A percentile compares a stretch with the other conserved stretches of the same genome.
phyloP scores from a whole-genome alignment of 306 rosid species.

The Pachyrhizus erosus region DNA sequence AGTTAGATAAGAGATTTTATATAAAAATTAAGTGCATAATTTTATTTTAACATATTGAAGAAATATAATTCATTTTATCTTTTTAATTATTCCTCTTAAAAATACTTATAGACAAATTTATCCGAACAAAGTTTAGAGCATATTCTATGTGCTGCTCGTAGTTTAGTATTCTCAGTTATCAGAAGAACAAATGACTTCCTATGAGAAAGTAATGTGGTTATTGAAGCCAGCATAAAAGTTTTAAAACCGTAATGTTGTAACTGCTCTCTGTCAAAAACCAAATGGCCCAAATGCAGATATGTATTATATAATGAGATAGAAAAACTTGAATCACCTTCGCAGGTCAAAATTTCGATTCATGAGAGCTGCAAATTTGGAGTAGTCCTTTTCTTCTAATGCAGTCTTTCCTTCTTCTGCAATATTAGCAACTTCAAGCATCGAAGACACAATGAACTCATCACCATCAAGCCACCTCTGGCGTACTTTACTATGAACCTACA shows the following conservation, averaged over 20 bases:
- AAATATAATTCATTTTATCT: too few relatives aligned
- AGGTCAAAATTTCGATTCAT: constrained; percentile 85
- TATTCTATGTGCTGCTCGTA: background rate
- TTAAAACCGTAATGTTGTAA: background rate
- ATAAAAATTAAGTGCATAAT: background rate
- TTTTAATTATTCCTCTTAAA: too few relatives aligned
- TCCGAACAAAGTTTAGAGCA: background rate
- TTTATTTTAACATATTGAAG: too few relatives aligned
- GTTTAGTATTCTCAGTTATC: constrained; percentile 5
- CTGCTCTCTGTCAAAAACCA: background rate
- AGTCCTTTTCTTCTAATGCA: constrained; percentile 67
- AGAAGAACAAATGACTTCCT: constrained; percentile 20
- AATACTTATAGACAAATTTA: background rate
- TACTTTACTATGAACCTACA: constrained; percentile 87
- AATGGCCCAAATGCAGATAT: constrained; percentile 15
- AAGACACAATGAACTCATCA: constrained; percentile 75
- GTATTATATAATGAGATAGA: background rate
- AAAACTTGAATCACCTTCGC: constrained; percentile 63
- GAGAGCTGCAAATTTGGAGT: constrained; percentile 69
- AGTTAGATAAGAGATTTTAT: background rate
- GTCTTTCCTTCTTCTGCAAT: constrained; percentile 76
- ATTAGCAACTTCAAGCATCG: constrained; percentile 78
- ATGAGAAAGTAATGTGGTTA: background rate
- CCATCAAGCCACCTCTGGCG: constrained; percentile 90
- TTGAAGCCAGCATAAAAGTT: constrained; percentile 6